These are phyloP conservation scores for Candida taoyuanica DNA, from an alignment of 805 yeast species.

Conservation along the genomic window DNA sequence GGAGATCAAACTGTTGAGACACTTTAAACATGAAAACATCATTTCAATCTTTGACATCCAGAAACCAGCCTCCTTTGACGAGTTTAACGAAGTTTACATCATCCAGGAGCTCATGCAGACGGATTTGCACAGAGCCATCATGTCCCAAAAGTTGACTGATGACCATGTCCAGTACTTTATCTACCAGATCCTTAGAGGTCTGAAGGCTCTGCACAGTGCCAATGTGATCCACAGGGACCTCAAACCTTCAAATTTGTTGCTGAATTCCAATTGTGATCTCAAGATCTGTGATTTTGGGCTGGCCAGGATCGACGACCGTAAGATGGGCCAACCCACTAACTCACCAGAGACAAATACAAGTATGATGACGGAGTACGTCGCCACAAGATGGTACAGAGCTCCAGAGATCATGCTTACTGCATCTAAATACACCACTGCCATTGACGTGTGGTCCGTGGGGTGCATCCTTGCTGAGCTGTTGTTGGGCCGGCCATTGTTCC, in stretches of 20 bases:
- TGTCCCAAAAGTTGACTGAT: slow-evolving; percentile 79
- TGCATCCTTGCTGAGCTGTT: slow-evolving; percentile 91
- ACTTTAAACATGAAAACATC: slow-evolving; percentile 91
- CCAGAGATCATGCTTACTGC: slow-evolving; percentile 97
- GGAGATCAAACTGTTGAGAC: slow-evolving; percentile 82
- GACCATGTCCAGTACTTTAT: slow-evolving; percentile 93
- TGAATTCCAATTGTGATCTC: slow-evolving; percentile 90
- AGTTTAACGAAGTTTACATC: slow-evolving; percentile 81
- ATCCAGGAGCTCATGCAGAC: slow-evolving; percentile 89
- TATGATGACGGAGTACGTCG: slow-evolving; percentile 94
- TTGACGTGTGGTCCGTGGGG: slow-evolving; percentile 96
- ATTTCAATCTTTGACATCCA: slow-evolving; percentile 87
- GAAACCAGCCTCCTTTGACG: slow-evolving; percentile 69
- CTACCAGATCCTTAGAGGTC: slow-evolving; percentile 85
- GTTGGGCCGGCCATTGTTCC: slow-evolving; percentile 81
- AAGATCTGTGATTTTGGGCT: slow-evolving; percentile 94
- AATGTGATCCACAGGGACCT: slow-evolving; percentile 90
- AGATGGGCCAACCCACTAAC: slow-evolving; percentile 33
- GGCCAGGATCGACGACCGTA: slow-evolving; percentile 45
- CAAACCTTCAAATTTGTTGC: slow-evolving; percentile 81
- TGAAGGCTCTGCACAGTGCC: slow-evolving; percentile 90
- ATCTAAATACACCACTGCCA: slow-evolving; percentile 89
- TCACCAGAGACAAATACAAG: slow-evolving; percentile 62
- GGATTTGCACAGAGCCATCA: slow-evolving; percentile 74
- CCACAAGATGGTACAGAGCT: slow-evolving; percentile 96